Percentiles rank a stretch among this genome's conserved stretches.
Conservation (phyloP, 164 flowering plant genomes). For the Houttuynia cordata region DNA sequence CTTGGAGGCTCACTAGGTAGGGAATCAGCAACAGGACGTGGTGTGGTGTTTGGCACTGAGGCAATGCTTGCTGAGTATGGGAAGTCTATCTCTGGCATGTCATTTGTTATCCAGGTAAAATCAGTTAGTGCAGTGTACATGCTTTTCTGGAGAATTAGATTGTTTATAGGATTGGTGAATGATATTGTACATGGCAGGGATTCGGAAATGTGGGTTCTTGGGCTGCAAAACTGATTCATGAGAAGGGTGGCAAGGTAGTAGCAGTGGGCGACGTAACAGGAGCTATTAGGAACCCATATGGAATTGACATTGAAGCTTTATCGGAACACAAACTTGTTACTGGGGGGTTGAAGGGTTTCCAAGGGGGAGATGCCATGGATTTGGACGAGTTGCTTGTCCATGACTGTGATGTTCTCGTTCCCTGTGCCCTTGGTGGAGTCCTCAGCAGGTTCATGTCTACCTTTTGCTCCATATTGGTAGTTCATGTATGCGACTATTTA, state of each 20-base stretch:
- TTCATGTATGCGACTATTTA: background rate
- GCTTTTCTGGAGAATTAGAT: background rate
- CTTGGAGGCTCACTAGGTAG: slow-evolving; percentile 86
- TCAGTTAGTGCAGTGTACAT: background rate
- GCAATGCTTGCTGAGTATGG: slow-evolving; percentile 73
- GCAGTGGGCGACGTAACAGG: slow-evolving; percentile 75
- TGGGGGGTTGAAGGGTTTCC: slow-evolving; percentile 32
- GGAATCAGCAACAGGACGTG: slow-evolving; percentile 89
- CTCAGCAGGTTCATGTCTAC: slow-evolving; percentile 42
- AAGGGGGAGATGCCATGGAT: slow-evolving; percentile 52
- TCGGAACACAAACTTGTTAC: slow-evolving; percentile 39
- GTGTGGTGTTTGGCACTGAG: slow-evolving; percentile 66
- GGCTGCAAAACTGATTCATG: slow-evolving; percentile 62
- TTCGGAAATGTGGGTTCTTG: slow-evolving; percentile 84
- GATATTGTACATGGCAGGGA: slow-evolving; percentile 28
- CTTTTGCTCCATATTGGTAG: background rate
- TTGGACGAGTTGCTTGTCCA: slow-evolving; percentile 48
- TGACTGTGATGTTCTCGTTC: slow-evolving; percentile 79
- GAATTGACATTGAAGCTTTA: slow-evolving; percentile 46
- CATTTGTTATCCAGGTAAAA: slow-evolving; percentile 25
- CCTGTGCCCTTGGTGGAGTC: slow-evolving; percentile 82
- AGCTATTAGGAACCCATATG: slow-evolving; percentile 44
- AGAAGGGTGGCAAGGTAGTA: slow-evolving; percentile 62
- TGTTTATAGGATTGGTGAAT: background rate
- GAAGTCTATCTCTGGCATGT: slow-evolving; percentile 37